These are phyloP conservation scores for Pyricularia sp. DNA, from an alignment of 2,329 filamentous ascomycete genomes.

Conservation along the genomic window DNA sequence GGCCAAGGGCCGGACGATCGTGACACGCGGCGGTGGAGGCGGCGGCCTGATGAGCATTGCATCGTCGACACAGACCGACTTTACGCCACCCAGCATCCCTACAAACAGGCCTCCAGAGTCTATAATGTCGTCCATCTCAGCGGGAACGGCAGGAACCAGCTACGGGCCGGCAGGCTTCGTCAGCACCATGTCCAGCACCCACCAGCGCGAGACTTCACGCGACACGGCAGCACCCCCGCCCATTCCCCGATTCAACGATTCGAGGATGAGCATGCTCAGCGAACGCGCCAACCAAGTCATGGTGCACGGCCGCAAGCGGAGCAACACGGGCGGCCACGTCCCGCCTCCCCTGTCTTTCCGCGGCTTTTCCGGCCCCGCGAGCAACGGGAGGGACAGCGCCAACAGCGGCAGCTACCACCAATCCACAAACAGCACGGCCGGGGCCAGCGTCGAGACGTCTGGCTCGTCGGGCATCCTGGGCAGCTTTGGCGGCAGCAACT, in stretches of 20 bases:
- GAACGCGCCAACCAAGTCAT: slow-evolving; percentile 31
- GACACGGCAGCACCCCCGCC: slow-evolving; percentile 63
- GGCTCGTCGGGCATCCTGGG: slow-evolving; percentile 21
- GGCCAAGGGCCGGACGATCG: slow-evolving; percentile 58
- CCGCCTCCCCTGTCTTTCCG: slow-evolving; percentile 65
- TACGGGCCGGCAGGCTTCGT: slow-evolving; percentile 8
- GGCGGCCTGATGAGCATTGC: slow-evolving; percentile 15
- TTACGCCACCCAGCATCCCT: slow-evolving; percentile 41
- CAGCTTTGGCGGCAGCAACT: slow-evolving; percentile 21
- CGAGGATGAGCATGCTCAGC: background rate
- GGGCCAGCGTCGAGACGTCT: slow-evolving; percentile 29
- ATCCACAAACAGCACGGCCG: slow-evolving; percentile 46
- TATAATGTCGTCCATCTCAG: slow-evolving; percentile 23
- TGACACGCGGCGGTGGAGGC: slow-evolving; percentile 14
- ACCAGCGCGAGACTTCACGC: slow-evolving; percentile 36
- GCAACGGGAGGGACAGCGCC: background rate
- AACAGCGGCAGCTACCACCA: slow-evolving; percentile 31
- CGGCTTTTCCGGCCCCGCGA: slow-evolving; percentile 56
- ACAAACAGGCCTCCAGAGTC: slow-evolving; percentile 27
- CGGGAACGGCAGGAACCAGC: slow-evolving; percentile 9
- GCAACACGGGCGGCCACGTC: slow-evolving; percentile 73
- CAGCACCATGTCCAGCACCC: background rate
- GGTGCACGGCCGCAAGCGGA: slow-evolving; percentile 73
- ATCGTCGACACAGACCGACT: slow-evolving; percentile 23
- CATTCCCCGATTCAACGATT: slow-evolving; percentile 60